These are phyloP conservation scores for Chenopodium quinoa DNA, from an alignment of 148 eudicot genomes.

Conservation along the genomic window DNA sequence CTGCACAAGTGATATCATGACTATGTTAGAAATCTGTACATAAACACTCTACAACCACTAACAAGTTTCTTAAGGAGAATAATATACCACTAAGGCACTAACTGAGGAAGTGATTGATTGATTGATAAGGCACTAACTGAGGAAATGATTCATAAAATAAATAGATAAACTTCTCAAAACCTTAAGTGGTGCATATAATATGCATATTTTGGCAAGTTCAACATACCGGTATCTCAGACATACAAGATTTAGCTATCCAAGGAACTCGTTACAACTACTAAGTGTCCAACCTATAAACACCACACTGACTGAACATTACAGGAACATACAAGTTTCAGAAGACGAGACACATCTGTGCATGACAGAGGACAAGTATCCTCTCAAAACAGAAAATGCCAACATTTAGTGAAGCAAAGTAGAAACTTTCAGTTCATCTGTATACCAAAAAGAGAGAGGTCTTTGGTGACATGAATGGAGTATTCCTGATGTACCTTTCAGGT, in stretches of 20 bases:
- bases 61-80: neutral
- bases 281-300: neutral
- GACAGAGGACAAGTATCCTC: neutral
- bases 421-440: neutral
- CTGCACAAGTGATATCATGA: slow-evolving; percentile 28
- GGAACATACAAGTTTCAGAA: neutral
- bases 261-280: neutral
- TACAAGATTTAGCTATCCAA: neutral
- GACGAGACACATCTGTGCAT: neutral
- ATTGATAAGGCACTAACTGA: neutral
- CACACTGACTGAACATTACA: neutral
- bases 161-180: neutral
- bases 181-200: neutral
- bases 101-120: neutral
- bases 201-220: neutral
- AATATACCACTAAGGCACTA: neutral
- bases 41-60: neutral
- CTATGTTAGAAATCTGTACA: neutral
- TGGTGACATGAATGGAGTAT: neutral
- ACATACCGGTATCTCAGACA: neutral
- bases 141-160: neutral
- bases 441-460: neutral
- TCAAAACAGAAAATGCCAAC: neutral
- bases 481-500: neutral
- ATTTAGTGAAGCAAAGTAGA: neutral